phyloP scores from a whole-genome alignment of 2,329 filamentous ascomycete species.

The Simplicillium aogashimaense region DNA sequence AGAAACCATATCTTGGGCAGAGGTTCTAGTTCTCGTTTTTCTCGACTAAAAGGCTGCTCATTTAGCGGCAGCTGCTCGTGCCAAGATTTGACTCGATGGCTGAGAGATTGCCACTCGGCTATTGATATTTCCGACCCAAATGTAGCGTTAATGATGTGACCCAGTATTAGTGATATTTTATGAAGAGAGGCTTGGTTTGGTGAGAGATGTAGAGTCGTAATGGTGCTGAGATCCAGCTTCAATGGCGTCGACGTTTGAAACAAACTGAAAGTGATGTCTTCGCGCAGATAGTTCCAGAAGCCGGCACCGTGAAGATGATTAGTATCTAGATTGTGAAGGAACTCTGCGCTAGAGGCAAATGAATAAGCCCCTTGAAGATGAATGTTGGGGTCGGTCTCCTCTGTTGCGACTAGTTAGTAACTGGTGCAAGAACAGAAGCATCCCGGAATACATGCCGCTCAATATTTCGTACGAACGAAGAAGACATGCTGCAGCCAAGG shows the following conservation, averaged over 20 bases:
- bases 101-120: slow-evolving; percentile 11
- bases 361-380: slow-evolving; percentile 37
- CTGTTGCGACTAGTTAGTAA: slow-evolving; percentile 8
- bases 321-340: slow-evolving; percentile 11
- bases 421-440: too few relatives aligned
- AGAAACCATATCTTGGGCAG: slow-evolving; percentile 30
- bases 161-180: slow-evolving; percentile 29
- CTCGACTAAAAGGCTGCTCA: slow-evolving; percentile 20
- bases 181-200: slow-evolving; percentile 26
- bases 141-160: slow-evolving; percentile 28
- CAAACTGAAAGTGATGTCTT: slow-evolving; percentile 44
- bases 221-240: slow-evolving; percentile 25
- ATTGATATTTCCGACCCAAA: slow-evolving; percentile 13
- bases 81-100: slow-evolving; percentile 19
- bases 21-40: slow-evolving; percentile 2
- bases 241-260: slow-evolving; percentile 26
- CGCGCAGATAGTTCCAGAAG: slow-evolving; percentile 41
- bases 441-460: slow-evolving; percentile 20
- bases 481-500: slow-evolving; percentile 35
- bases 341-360: slow-evolving; percentile 20
- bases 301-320: slow-evolving; percentile 26
- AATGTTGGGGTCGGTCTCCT: slow-evolving; percentile 29
- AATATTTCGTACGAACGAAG: slow-evolving; percentile 39
- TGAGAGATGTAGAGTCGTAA: slow-evolving; percentile 7
- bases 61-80: slow-evolving; percentile 16